These are phyloP conservation scores for Tricholoma matsutake DNA, from an alignment of 768 basidiomycete species.

Conservation along the genomic window DNA sequence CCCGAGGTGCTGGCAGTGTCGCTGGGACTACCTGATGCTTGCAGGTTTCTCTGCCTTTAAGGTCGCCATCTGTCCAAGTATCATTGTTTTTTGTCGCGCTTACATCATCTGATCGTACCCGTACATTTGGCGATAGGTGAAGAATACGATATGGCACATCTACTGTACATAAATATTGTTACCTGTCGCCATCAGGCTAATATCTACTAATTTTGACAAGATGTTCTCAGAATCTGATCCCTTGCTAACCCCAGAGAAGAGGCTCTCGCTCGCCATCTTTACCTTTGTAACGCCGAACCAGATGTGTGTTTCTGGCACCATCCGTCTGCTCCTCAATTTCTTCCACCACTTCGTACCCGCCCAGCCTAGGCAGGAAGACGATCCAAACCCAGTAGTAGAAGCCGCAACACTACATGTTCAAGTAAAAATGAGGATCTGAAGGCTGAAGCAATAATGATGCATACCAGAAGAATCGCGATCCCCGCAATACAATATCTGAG, in stretches of 20 bases:
- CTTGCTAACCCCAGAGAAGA: background rate
- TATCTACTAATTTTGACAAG: no score
- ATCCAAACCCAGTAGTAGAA: constrained; percentile 43
- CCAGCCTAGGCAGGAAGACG: constrained; percentile 37
- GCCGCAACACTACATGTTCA: constrained; percentile 24
- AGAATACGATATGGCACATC: no score
- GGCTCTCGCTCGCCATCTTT: constrained; percentile 7
- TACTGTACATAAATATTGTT: no score
- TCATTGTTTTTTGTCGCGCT: background rate
- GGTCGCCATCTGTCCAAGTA: background rate
- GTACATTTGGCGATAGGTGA: no score
- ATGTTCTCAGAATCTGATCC: background rate
- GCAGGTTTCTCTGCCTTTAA: background rate
- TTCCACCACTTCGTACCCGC: constrained; percentile 45
- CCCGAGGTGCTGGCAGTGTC: background rate
- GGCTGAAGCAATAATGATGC: background rate
- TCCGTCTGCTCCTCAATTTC: constrained; percentile 42
- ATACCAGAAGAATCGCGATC: constrained; percentile 23
- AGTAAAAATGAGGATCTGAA: background rate
- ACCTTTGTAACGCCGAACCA: constrained; percentile 31
- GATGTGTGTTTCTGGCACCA: constrained; percentile 29
- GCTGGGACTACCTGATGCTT: background rate
- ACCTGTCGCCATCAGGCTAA: no score
- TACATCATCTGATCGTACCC: background rate
- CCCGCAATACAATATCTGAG: constrained; percentile 31